A percentile compares a stretch with the other conserved stretches of the same genome.
phyloP scores from a whole-genome alignment of 352 stramenopile species.

The Pythium phragmitis region DNA sequence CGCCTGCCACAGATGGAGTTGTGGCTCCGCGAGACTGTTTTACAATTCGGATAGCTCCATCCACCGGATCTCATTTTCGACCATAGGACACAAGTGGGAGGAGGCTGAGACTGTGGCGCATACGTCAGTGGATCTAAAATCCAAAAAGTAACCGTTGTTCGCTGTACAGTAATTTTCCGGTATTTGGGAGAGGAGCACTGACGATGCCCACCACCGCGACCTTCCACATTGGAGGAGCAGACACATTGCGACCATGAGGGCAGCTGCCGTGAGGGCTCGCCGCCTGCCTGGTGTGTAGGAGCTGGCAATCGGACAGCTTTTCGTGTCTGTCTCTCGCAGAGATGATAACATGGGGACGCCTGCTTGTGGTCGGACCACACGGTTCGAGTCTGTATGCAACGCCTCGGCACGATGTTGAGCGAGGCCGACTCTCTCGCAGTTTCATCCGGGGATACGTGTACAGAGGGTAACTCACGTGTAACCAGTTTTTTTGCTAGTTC shows the following conservation, averaged over 20 bases:
- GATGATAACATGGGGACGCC: neutral
- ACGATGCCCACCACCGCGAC: too few relatives aligned
- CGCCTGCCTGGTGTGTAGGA: neutral
- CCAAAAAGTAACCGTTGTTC: too few relatives aligned
- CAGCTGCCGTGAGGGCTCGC: too few relatives aligned
- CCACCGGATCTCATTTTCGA: neutral
- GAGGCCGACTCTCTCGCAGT: neutral
- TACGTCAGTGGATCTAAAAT: conserved; percentile 6
- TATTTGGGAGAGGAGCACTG: neutral
- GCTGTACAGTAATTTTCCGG: too few relatives aligned
- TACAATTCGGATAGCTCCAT: too few relatives aligned
- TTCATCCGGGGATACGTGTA: conserved; percentile 5
- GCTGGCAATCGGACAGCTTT: neutral
- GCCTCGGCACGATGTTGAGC: neutral
- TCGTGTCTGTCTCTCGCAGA: neutral
- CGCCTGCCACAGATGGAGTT: neutral
- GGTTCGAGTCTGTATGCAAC: neutral
- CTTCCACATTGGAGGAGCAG: too few relatives aligned
- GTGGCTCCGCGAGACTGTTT: neutral
- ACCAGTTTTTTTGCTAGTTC: conserved; percentile 6
- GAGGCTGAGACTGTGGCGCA: conserved; percentile 1
- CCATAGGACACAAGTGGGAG: neutral
- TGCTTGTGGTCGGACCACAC: neutral
- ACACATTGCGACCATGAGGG: too few relatives aligned
- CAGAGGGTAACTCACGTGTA: neutral